Percentiles rank a stretch among this genome's conserved stretches.
Conservation (phyloP, 805 yeast species). For the Nakazawaea molendinolei region DNA sequence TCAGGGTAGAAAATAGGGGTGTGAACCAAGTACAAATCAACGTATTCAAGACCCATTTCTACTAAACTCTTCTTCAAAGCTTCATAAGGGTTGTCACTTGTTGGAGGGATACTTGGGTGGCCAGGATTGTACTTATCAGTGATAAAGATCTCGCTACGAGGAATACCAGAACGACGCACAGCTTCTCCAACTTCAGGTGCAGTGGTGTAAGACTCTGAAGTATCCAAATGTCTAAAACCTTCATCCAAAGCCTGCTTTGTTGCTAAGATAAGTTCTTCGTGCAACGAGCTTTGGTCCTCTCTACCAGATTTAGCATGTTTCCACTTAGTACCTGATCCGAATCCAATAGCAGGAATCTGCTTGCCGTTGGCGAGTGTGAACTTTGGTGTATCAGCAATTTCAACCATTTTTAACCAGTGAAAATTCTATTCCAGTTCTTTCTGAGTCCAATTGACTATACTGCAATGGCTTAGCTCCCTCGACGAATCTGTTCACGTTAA, state of each 20-base stretch:
- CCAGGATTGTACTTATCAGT: slow-evolving; percentile 46
- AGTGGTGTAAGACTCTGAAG: slow-evolving; percentile 61
- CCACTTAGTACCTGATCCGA: slow-evolving; percentile 59
- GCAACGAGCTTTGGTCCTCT: slow-evolving; percentile 16
- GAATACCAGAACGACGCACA: slow-evolving; percentile 29
- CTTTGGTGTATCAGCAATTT: neutral
- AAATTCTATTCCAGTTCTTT: too few species aligned
- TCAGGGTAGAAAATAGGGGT: slow-evolving; percentile 30
- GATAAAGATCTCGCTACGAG: slow-evolving; percentile 43
- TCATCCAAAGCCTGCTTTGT: slow-evolving; percentile 38
- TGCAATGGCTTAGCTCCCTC: too few species aligned
- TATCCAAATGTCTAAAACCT: slow-evolving; percentile 58
- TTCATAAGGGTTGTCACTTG: slow-evolving; percentile 31
- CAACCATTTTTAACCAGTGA: slow-evolving; percentile 2
- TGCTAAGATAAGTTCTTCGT: slow-evolving; percentile 38
- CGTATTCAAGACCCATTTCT: slow-evolving; percentile 34
- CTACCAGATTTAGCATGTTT: slow-evolving; percentile 27
- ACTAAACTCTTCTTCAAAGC: slow-evolving; percentile 32
- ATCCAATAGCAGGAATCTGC: slow-evolving; percentile 39
- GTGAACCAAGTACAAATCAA: slow-evolving; percentile 48
- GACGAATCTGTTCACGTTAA: too few species aligned
- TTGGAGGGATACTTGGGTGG: slow-evolving; percentile 14
- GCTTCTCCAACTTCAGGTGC: slow-evolving; percentile 49
- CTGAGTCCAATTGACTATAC: too few species aligned
- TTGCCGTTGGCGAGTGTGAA: slow-evolving; percentile 24